Evolutionary conservation across 495 filamentous ascomycete species (phyloP), one percentile per base, ranked within the genome.

Genomic region (Penicillium bialowiezense): DNA sequence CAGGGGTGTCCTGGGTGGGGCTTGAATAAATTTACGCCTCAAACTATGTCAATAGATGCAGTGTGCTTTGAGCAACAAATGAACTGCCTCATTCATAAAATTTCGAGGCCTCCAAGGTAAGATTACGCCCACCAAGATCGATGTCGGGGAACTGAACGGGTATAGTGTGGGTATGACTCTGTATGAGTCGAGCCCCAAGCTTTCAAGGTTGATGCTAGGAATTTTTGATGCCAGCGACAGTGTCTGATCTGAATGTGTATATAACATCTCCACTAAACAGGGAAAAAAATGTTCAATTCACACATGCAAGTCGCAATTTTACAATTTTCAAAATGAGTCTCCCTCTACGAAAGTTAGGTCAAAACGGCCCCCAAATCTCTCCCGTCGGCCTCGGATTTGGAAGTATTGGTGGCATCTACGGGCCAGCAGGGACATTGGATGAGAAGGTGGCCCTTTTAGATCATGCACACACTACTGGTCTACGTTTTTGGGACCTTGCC

Each of bases 401-500:
- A 73, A 79, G 78, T 26, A 54, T 81, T 32, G 68, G 73, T 15
- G 67, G 67, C 23, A 49, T 62, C 34, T 83, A 85, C 20, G 78
- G 81, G 5, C 42, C 59, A 7, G 56, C 67, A 1, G 64, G 55
- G 34, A 48, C 59, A 3, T 66, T 72, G 24, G 64, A 68, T 9
- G 64, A 69, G 3, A 62, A 64, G 7, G 31, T 64, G 3, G 47
- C 5, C 21, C 42, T 77, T 0, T 63, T 78, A 1, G 75, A 78
- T 14, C 62, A 66, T 12, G 75, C 74, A 0, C 62, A 76, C 46
- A 75, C 80, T 41, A 60, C 80, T 3, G 83, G 84, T 0, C 60
- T 66, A 14, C 73, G 55, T 0, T 78, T 78, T 49, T 86, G 84
- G 84, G 84, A 86, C 51, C 70, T 67, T 18, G 72, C 82, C 7